A percentile compares a stretch with the other conserved stretches of the same genome.
Conservation (phyloP, 805 yeast species). For the Candida ortonii region DNA sequence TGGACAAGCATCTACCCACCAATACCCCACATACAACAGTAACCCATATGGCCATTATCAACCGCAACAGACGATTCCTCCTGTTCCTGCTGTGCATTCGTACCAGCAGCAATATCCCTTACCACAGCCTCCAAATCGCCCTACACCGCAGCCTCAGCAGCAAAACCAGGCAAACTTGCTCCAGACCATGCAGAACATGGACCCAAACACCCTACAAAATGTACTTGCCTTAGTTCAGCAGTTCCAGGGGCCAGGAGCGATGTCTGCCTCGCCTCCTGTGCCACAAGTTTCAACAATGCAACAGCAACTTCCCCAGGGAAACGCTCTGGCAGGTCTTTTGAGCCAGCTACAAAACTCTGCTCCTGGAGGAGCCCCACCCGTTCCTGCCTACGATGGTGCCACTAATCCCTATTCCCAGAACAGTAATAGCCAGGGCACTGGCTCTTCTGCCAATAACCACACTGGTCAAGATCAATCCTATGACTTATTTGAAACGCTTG, state of each 20-base stretch:
- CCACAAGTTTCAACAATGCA: conserved; percentile 16
- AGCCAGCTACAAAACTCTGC: conserved; percentile 24
- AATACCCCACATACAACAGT: conserved; percentile 8
- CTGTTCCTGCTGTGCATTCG: conserved; percentile 4
- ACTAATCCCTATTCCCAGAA: conserved; percentile 12
- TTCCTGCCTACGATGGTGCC: conserved; percentile 12
- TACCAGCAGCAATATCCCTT: conserved; percentile 21
- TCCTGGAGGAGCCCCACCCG: conserved; percentile 21
- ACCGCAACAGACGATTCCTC: conserved; percentile 2
- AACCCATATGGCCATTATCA: conserved; percentile 13
- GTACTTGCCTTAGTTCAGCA: conserved; percentile 32
- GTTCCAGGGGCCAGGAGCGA: conserved; percentile 14
- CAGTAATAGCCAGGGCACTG: conserved; percentile 14
- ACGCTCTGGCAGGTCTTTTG: conserved; percentile 21
- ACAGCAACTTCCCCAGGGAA: conserved; percentile 15
- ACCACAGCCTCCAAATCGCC: conserved; percentile 8
- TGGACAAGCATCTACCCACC: too few species aligned
- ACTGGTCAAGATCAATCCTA: conserved; percentile 30
- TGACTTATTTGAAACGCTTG: conserved; percentile 36
- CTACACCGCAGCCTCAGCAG: conserved; percentile 7
- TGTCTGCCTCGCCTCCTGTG: conserved; percentile 1
- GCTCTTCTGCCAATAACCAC: conserved; percentile 11
- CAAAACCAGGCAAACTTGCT: conserved; percentile 21
- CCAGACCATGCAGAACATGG: conserved; percentile 27
- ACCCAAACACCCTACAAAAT: conserved; percentile 33